phyloP scores from a whole-genome alignment of 2,329 filamentous ascomycete species.

The Tolypocladium cylindrosporum region DNA sequence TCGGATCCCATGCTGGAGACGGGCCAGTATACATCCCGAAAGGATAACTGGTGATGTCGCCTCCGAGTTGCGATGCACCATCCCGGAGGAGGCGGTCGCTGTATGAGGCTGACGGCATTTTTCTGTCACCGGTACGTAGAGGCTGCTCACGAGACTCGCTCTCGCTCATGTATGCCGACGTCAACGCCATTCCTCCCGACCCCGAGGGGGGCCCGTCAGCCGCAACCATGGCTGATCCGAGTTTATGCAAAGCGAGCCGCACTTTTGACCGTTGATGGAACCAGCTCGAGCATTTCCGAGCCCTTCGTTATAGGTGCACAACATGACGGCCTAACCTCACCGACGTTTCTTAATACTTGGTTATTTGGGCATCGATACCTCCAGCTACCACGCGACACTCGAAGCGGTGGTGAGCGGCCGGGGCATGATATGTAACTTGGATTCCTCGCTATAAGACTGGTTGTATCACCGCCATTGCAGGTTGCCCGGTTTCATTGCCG shows the following conservation, averaged over 20 bases:
- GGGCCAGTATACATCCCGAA: neutral
- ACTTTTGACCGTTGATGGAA: neutral
- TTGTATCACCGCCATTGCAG: neutral
- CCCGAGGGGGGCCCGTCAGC: neutral
- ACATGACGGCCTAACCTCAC: slow-evolving; percentile 13
- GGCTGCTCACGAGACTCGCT: slow-evolving; percentile 5
- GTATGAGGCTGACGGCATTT: neutral
- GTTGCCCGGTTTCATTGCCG: neutral
- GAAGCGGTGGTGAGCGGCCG: neutral
- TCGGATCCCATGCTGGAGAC: neutral
- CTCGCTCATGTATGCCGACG: slow-evolving; percentile 6
- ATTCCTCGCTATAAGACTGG: neutral
- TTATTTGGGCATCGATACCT: slow-evolving; percentile 14
- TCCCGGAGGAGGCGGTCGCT: neutral
- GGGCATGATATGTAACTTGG: slow-evolving; percentile 9
- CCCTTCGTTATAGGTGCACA: slow-evolving; percentile 5
- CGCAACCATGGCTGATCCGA: neutral
- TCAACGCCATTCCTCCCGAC: neutral
- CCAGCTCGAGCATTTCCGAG: neutral
- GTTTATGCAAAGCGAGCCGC: neutral
- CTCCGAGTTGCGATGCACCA: neutral
- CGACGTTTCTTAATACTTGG: slow-evolving; percentile 3
- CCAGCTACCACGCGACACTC: neutral
- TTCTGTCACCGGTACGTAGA: neutral
- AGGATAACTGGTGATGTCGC: neutral